Percentiles rank a stretch among this genome's conserved stretches.
Evolutionary conservation across 2,329 filamentous ascomycete species (phyloP).

Genomic region (Chrysoporthe puriensis): DNA sequence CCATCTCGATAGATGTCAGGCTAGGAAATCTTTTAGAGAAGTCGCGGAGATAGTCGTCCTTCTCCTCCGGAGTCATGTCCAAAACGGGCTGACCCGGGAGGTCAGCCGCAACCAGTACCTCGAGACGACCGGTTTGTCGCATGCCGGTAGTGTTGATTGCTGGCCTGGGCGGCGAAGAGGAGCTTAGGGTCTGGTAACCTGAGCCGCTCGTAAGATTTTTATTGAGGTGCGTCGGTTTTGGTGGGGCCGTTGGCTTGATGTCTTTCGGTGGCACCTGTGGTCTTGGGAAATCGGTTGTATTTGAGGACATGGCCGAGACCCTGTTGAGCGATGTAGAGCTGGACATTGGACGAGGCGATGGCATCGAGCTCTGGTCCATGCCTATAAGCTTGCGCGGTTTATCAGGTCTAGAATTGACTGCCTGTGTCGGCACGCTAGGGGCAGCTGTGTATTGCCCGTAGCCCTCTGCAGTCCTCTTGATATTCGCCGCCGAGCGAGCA

Average conservation of each 20-base stretch:
- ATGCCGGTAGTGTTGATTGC: slow-evolving; percentile 35
- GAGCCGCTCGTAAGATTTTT: slow-evolving; percentile 48
- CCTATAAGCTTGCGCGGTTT: slow-evolving; percentile 57
- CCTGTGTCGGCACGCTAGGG: slow-evolving; percentile 38
- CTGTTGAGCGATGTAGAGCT: slow-evolving; percentile 24
- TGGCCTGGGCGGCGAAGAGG: slow-evolving; percentile 51
- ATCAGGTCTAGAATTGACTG: slow-evolving; percentile 46
- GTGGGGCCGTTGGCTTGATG: slow-evolving; percentile 58
- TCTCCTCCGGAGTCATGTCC: slow-evolving; percentile 61
- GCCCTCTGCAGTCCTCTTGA: slow-evolving; percentile 77
- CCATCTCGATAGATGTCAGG: slow-evolving; percentile 82
- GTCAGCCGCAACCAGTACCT: slow-evolving; percentile 50
- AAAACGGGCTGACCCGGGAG: slow-evolving; percentile 53
- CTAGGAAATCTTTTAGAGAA: slow-evolving; percentile 90
- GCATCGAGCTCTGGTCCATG: slow-evolving; percentile 33
- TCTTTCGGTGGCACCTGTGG: slow-evolving; percentile 37
- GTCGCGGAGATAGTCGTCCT: slow-evolving; percentile 67
- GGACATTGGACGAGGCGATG: slow-evolving; percentile 33
- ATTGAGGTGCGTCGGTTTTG: slow-evolving; percentile 65
- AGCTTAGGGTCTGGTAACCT: slow-evolving; percentile 30
- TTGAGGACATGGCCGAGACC: slow-evolving; percentile 29
- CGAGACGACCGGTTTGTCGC: slow-evolving; percentile 34
- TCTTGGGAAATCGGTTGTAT: slow-evolving; percentile 24
- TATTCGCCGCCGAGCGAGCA: slow-evolving; percentile 58
- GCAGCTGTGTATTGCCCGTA: slow-evolving; percentile 82